These are phyloP conservation scores for Lipomyces anomalus DNA, from an alignment of 805 yeast genomes.

Conservation along the genomic window DNA sequence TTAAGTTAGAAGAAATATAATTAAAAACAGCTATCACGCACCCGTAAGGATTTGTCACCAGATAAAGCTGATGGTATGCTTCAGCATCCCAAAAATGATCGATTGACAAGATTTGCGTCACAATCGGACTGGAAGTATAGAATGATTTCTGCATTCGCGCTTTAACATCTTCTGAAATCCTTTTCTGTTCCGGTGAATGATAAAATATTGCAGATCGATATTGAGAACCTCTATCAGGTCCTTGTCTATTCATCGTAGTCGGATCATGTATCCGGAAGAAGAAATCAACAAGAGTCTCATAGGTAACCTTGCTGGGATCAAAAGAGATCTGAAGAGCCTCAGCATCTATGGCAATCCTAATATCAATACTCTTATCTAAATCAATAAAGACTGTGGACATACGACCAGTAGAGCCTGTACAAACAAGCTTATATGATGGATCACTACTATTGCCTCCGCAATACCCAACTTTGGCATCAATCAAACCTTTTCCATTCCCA, in stretches of 20 bases:
- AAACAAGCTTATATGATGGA: conserved; percentile 68
- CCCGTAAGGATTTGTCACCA: conserved; percentile 74
- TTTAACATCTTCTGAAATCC: conserved; percentile 41
- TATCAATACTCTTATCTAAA: not conserved
- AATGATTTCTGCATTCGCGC: conserved; percentile 62
- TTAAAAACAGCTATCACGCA: conserved; percentile 28
- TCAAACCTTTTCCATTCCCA: conserved; percentile 51
- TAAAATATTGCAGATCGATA: conserved; percentile 79
- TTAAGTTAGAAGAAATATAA: not conserved
- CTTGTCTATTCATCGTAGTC: conserved; percentile 75
- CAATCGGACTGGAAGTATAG: conserved; percentile 62
- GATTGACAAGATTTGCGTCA: conserved; percentile 64
- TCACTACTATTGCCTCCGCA: conserved; percentile 61
- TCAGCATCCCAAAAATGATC: conserved; percentile 86
- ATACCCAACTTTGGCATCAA: conserved; percentile 82
- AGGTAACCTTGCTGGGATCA: conserved; percentile 59
- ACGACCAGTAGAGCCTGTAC: conserved; percentile 64
- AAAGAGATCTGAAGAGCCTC: conserved; percentile 80
- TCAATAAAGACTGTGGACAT: conserved; percentile 10
- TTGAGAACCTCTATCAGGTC: conserved; percentile 84
- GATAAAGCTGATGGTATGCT: conserved; percentile 81
- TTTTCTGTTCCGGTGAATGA: conserved; percentile 47
- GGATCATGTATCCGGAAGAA: conserved; percentile 95
- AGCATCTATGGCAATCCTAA: conserved; percentile 47
- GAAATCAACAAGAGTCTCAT: conserved; percentile 64